These are phyloP conservation scores for Boechera divaricarpa DNA, from an alignment of 345 rosid genomes.

Conservation along the genomic window DNA sequence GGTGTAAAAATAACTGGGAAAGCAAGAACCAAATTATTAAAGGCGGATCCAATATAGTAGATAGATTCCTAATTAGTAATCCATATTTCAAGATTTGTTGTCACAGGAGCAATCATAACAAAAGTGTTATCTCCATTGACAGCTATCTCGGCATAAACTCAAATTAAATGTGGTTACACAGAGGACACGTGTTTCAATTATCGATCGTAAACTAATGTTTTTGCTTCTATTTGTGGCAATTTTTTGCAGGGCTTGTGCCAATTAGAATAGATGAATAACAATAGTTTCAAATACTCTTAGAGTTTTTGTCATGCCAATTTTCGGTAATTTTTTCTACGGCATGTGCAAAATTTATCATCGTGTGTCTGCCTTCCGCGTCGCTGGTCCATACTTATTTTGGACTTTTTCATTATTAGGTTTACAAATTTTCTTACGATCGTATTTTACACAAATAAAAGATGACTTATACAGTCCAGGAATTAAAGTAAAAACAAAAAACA, in stretches of 20 bases:
- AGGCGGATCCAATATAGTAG: neutral
- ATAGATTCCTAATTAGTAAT: neutral
- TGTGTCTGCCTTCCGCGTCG: conserved; percentile 21
- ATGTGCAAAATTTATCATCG: neutral
- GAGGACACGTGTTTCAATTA: neutral
- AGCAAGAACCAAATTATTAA: neutral
- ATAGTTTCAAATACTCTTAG: neutral
- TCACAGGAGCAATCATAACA: neutral
- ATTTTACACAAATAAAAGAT: neutral
- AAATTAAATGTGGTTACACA: neutral
- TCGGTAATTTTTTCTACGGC: neutral
- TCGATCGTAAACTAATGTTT: neutral
- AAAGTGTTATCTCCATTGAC: neutral
- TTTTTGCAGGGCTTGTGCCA: neutral
- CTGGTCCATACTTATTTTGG: conserved; percentile 28
- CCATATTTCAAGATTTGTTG: neutral
- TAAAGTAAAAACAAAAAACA: neutral
- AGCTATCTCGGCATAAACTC: neutral
- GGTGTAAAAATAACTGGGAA: neutral
- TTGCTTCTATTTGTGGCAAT: neutral
- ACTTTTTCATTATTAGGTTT: neutral
- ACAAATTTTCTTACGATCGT: neutral
- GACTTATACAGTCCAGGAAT: neutral
- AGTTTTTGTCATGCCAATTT: neutral
- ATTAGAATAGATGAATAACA: neutral